Evolutionary conservation across 371 early-diverging fungal species (phyloP).

Genomic region (Quaeritorhiza haematococci): DNA sequence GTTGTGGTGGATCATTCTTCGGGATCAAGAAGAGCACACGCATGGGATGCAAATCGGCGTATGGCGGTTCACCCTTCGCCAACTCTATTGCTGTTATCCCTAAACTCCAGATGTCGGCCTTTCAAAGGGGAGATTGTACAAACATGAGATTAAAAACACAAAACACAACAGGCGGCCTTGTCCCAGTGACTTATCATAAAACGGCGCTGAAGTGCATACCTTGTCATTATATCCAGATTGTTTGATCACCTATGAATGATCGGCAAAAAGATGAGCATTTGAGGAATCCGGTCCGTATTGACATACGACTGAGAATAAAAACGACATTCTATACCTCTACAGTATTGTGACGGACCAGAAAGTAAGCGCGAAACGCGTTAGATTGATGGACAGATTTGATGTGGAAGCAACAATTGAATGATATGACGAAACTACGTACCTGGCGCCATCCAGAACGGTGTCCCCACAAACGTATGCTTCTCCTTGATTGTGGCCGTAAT

Average conservation of each 20-base stretch:
- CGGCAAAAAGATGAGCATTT: not conserved
- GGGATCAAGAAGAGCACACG: slow-evolving; percentile 90
- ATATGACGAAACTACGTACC: slow-evolving; percentile 11
- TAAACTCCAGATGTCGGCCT: slow-evolving; percentile 97
- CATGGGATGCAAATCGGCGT: slow-evolving; percentile 88
- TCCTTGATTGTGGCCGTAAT: slow-evolving; percentile 88
- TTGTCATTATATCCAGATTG: slow-evolving; percentile 93
- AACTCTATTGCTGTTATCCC: slow-evolving; percentile 98
- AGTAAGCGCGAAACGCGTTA: not conserved
- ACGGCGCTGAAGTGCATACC: slow-evolving; percentile 9
- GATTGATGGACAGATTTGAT: not conserved
- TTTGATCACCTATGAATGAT: slow-evolving; percentile 78
- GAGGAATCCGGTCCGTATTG: slow-evolving; percentile 1
- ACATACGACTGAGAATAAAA: not conserved
- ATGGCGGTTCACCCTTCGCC: slow-evolving; percentile 89
- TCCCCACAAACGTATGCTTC: slow-evolving; percentile 98
- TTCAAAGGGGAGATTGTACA: not conserved
- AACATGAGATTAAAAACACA: not conserved
- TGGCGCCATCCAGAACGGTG: slow-evolving; percentile 98
- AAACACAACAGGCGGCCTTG: slow-evolving; percentile 1
- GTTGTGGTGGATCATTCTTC: slow-evolving; percentile 81
- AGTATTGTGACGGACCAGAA: not conserved
- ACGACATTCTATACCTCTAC: not conserved
- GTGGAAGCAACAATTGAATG: too few species aligned
- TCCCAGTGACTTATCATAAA: not conserved